Percentiles rank a stretch among this genome's conserved stretches.
Evolutionary conservation across 495 filamentous ascomycete genomes (phyloP).

Genomic region (Chaetomium tenue): DNA sequence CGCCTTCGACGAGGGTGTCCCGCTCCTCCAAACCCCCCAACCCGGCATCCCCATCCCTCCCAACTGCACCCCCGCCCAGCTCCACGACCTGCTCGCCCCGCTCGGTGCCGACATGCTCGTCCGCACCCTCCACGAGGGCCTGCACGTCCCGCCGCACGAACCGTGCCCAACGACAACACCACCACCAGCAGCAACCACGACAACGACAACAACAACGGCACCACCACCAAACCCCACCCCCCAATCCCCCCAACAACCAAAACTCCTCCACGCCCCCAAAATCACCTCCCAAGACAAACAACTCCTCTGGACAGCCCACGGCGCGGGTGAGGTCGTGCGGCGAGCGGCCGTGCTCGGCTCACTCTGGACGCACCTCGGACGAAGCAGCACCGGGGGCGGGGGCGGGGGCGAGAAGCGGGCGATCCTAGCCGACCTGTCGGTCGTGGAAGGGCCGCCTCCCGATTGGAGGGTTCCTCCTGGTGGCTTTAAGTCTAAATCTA

Average conservation of each 20-base stretch:
- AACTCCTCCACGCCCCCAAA: conserved; percentile 39
- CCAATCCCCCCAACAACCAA: neutral
- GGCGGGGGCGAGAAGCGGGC: conserved; percentile 23
- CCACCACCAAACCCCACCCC: neutral
- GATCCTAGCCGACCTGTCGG: conserved; percentile 27
- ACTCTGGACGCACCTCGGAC: conserved; percentile 30
- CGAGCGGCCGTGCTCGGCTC: conserved; percentile 15
- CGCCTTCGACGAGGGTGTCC: conserved; percentile 71
- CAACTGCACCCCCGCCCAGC: conserved; percentile 13
- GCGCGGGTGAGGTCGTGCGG: conserved; percentile 5
- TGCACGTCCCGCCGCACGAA: conserved; percentile 65
- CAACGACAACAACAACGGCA: neutral
- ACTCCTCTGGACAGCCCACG: conserved; percentile 29
- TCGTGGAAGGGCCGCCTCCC: neutral
- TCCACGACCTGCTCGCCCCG: conserved; percentile 44
- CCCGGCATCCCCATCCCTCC: conserved; percentile 35
- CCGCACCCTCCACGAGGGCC: conserved; percentile 51
- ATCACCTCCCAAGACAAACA: conserved; percentile 37
- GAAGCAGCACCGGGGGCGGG: neutral
- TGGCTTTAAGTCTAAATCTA: neutral
- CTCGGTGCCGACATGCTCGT: conserved; percentile 63
- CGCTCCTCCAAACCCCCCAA: conserved; percentile 60
- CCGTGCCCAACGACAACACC: conserved; percentile 26
- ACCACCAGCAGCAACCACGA: too few relatives aligned
- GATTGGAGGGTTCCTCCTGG: too few relatives aligned